These are phyloP conservation scores for Rauvolfia tetraphylla DNA, from an alignment of 257 asterid genomes.

Conservation along the genomic window DNA sequence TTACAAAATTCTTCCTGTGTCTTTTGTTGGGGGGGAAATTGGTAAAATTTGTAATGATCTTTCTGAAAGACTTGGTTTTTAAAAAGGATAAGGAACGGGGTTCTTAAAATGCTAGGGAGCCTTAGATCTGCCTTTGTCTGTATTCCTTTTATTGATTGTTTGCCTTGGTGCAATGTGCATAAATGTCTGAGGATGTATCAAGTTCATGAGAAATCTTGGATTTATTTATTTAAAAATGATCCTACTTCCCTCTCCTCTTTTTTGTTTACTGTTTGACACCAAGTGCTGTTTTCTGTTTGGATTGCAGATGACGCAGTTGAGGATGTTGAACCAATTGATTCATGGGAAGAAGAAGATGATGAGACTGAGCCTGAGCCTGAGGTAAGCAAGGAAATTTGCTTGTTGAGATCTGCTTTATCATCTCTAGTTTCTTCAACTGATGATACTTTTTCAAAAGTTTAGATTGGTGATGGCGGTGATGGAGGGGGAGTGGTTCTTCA, in stretches of 20 bases:
- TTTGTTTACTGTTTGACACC: too few species aligned
- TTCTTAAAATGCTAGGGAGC: too few species aligned
- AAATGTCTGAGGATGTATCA: background rate
- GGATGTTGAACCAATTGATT: slow-evolving; percentile 77
- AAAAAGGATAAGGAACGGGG: too few species aligned
- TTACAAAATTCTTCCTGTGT: too few species aligned
- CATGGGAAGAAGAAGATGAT: slow-evolving; percentile 94
- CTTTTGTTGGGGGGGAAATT: too few species aligned
- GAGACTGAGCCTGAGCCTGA: slow-evolving; percentile 74
- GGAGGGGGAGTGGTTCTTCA: slow-evolving; percentile 85
- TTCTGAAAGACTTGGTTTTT: too few species aligned
- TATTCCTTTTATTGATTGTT: background rate
- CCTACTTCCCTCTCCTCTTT: background rate
- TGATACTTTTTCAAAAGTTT: slow-evolving; percentile 12
- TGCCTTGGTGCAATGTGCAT: background rate
- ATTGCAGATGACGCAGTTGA: slow-evolving; percentile 40
- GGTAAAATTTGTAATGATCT: too few species aligned
- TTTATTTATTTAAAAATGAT: background rate
- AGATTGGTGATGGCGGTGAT: slow-evolving; percentile 93
- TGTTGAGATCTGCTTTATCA: slow-evolving; percentile 5
- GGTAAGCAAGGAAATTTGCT: slow-evolving; percentile 32
- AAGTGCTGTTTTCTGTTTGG: too few species aligned
- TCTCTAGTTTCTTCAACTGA: background rate
- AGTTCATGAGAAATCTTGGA: background rate
- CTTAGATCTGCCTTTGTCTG: too few species aligned